Evolutionary conservation across 2,329 filamentous ascomycete species (phyloP).

Genomic region (Fusarium armeniacum): DNA sequence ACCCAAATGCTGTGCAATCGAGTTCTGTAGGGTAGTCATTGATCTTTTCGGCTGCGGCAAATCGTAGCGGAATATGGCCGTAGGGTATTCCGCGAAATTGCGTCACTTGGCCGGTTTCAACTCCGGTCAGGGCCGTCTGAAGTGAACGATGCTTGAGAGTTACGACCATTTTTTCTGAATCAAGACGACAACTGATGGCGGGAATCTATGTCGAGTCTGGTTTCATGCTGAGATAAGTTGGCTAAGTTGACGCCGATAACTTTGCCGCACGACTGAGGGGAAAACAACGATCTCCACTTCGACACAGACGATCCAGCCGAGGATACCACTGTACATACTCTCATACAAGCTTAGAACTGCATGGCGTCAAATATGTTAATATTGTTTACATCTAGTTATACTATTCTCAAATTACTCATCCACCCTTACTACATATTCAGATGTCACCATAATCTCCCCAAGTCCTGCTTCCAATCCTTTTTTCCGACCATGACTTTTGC

Average conservation of each 20-base stretch:
- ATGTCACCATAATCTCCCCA: conserved; percentile 2
- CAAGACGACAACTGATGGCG: not conserved
- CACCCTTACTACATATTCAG: not conserved
- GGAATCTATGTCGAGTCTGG: not conserved
- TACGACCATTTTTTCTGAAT: not conserved
- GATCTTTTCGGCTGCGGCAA: not conserved
- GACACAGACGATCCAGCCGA: not conserved
- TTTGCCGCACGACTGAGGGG: not conserved
- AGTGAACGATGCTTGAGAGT: not conserved
- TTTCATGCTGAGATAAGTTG: not conserved
- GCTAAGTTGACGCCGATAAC: not conserved
- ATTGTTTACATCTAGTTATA: too few relatives aligned
- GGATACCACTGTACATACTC: not conserved
- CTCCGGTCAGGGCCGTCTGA: fast-evolving
- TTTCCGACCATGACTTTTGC: not conserved
- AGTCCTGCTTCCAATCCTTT: not conserved
- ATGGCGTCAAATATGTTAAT: too few relatives aligned
- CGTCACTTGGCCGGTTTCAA: not conserved
- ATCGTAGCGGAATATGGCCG: conserved; percentile 3
- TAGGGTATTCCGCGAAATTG: conserved; percentile 29
- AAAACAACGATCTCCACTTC: not conserved
- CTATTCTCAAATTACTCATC: not conserved
- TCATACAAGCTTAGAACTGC: too few relatives aligned
- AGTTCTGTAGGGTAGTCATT: not conserved
- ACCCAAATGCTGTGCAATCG: conserved; percentile 20